These are phyloP conservation scores for Aureobasidium mangrovei DNA, from an alignment of 2,329 filamentous ascomycete species.

Conservation along the genomic window DNA sequence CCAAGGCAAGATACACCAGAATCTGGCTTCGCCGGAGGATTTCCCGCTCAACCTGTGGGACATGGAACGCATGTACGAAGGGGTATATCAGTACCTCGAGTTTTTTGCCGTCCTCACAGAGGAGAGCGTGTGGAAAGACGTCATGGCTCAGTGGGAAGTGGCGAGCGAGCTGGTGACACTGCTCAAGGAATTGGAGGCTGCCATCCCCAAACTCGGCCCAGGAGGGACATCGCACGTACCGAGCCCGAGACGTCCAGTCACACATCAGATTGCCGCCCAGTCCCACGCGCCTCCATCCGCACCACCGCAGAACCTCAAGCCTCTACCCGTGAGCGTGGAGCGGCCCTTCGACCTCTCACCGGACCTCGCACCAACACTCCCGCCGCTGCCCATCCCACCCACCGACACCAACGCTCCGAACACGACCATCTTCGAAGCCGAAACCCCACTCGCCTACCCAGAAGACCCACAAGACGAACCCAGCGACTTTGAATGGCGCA, in stretches of 20 bases:
- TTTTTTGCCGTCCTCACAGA: slow-evolving; percentile 87
- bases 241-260: slow-evolving; percentile 2
- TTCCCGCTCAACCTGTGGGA: slow-evolving; percentile 96
- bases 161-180: slow-evolving; percentile 81
- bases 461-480: slow-evolving; percentile 52
- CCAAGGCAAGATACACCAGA: slow-evolving; percentile 78
- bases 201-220: slow-evolving; percentile 68
- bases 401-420: slow-evolving; percentile 33
- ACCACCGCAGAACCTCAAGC: slow-evolving; percentile 10
- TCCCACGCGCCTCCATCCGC: neutral
- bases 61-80: slow-evolving; percentile 94
- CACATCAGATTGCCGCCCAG: neutral
- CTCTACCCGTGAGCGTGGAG: slow-evolving; percentile 45
- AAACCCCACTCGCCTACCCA: slow-evolving; percentile 31
- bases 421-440: slow-evolving; percentile 32
- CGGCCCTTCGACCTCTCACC: slow-evolving; percentile 51
- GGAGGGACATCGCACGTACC: slow-evolving; percentile 20
- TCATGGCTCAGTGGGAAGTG: slow-evolving; percentile 86
- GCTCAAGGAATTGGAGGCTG: slow-evolving; percentile 77
- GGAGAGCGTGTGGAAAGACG: slow-evolving; percentile 69
- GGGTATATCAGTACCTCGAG: slow-evolving; percentile 86
- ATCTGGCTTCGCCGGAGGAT: slow-evolving; percentile 67
- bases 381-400: slow-evolving; percentile 31
- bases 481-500: slow-evolving; percentile 62
- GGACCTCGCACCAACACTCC: slow-evolving; percentile 28